Evolutionary conservation across 2,329 filamentous ascomycete species (phyloP).

Genomic region (Aureobasidium melanogenum): DNA sequence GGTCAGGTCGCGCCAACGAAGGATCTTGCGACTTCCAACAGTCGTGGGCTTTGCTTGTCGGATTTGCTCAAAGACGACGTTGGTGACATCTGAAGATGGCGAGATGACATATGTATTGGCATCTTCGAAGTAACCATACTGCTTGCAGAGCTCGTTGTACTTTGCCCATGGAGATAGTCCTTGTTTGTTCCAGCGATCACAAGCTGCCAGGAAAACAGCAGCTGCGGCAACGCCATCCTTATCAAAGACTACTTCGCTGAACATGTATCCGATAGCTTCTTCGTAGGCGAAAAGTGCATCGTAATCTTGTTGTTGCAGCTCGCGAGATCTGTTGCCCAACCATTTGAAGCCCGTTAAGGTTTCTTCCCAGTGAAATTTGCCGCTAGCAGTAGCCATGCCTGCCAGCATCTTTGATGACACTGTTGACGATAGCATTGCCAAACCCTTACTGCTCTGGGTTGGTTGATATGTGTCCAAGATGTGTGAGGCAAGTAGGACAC

Average conservation of each 20-base stretch:
- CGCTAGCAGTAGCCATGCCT: conserved; percentile 39
- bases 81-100: conserved; percentile 44
- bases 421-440: conserved; percentile 53
- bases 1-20: conserved; percentile 54
- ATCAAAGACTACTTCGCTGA: conserved; percentile 52
- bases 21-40: conserved; percentile 41
- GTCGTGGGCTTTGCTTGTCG: conserved; percentile 22
- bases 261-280: conserved; percentile 61
- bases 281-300: conserved; percentile 51
- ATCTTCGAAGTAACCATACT: conserved; percentile 53
- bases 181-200: conserved; percentile 42
- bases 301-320: conserved; percentile 42
- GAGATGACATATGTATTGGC: conserved; percentile 57
- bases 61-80: conserved; percentile 46
- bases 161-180: conserved; percentile 49
- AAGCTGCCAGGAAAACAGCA: conserved; percentile 49
- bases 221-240: conserved; percentile 57
- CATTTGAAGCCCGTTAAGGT: conserved; percentile 61
- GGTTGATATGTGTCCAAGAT: conserved; percentile 41
- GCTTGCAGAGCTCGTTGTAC: conserved; percentile 47
- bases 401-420: conserved; percentile 57
- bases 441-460: conserved; percentile 19
- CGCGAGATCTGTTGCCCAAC: conserved; percentile 52
- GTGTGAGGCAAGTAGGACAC: conserved; percentile 50
- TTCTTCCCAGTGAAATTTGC: conserved; percentile 50